Base-by-base conservation (phyloP, 192 early-diverging fungal species). In the Backusella luteola region DNA sequence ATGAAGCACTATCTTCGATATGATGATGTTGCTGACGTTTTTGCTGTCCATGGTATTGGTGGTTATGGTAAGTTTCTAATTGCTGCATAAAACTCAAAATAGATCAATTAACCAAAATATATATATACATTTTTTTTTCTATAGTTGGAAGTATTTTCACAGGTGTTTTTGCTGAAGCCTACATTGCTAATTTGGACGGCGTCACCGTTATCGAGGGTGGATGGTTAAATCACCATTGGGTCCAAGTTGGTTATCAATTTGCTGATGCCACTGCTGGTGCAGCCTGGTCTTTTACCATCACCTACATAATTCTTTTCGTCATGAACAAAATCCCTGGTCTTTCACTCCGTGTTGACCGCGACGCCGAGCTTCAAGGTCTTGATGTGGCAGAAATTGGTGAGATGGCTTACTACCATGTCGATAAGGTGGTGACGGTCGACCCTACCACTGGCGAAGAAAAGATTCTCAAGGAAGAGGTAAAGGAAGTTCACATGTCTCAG, bases 1-100 rank as follows among this genome's bases (percentile, higher is more conserved):
- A 79, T 96, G 67, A 98, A 98, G 91, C 88, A 92, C 75, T 84
- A 87, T 67, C 86, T 97, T 77, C 90, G 94, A 52, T 96, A 92
- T 86, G 97, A 97, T 79, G 95, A 97, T 83, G 91, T 95, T 44
- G 89, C 96, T 39, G 96, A 98, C 80, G 95, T 95, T 9, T 98
- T 93, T 91, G 90, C 92, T 71, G 89, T 94, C 21, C 96, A 98
- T 79, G 95, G 93, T 49, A 86, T 96, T 42, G 93, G 94, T 56
- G 96, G 96, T 12, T 73, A 92, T 67, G 84, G 42, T 44, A 17
- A 7, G 38, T 39, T 39, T 39, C 1, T 39, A 9, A 9, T 39
- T 9, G 0, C 32, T 32, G 32, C 32, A 32, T 32, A 32, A 32
- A 32, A 32, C 32, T 32, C 32, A 32, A 32, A 32, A 32, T 32